Evolutionary conservation across 176 grass and related monocot genomes (phyloP), one percentile per base, ranked within the genome.

Genomic region (Musa itinerans): DNA sequence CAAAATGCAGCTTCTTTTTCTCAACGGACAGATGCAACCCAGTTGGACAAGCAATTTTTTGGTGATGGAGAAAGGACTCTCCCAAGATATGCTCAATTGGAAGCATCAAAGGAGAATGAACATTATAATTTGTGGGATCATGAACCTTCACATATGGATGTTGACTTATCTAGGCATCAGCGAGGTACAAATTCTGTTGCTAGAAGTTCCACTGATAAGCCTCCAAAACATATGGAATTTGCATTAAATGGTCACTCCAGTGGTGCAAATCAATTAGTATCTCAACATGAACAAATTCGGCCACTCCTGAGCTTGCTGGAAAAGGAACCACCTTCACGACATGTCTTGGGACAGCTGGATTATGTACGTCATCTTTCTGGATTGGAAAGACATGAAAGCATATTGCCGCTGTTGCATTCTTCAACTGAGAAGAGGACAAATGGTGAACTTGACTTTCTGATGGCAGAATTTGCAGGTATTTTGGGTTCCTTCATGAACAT

Each of bases 261-360:
- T 52, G 53, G 59, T 63, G 54, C 55, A 51, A 80, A 11, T 73
- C 69, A 72, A 53, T 54, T 26, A 72, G 49, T 68, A 59, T 58
- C 59, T 73, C 91, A 99, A 74, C 79, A 83, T 59, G 95, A 99
- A 53, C 95, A 99, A 22, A 87, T 99, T 21, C 87, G 91, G 17
- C 95, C 95, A 48, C 83, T 99, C 58, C 63, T 99, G 51, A 94
- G 90, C 80, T 82, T 99, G 76, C 82, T 99, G 82, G 95, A 92
- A 76, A 99, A 99, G 83, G 95, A 94, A 81, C 88, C 91, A 49
- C 91, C 91, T 62, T 99, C 95, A 50, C 95, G 88, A 29, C 91
- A 91, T 84, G 91, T 94, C 80, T 99, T 91, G 76, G 91, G 95
- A 29, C 95, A 99, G 76, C 84, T 99, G 75, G 95, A 99, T 87